Evolutionary conservation across 805 yeast species (phyloP).

Genomic region (Henningerozyma blattae): DNA sequence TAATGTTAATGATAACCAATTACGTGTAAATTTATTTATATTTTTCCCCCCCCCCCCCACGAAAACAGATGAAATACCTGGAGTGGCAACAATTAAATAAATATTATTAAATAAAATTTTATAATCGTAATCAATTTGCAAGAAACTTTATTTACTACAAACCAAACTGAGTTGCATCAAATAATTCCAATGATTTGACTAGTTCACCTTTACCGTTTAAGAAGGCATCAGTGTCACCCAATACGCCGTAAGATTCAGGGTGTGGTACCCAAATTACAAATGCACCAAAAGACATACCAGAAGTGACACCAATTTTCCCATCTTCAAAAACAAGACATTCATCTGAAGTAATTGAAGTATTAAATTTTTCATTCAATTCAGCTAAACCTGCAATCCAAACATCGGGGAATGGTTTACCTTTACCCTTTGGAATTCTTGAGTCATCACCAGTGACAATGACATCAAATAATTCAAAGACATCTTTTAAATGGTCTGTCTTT

Average conservation of each 20-base stretch:
- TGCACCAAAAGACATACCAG: conserved; percentile 77
- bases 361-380: conserved; percentile 47
- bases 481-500: conserved; percentile 59
- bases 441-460: conserved; percentile 87
- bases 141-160: too few relatives aligned
- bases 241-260: conserved; percentile 46
- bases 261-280: conserved; percentile 94
- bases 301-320: conserved; percentile 80
- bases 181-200: conserved; percentile 37
- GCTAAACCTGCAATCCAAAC: conserved; percentile 79
- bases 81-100: too few relatives aligned
- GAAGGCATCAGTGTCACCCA: conserved; percentile 39
- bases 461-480: conserved; percentile 55
- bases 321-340: conserved; percentile 92
- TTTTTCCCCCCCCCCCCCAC: too few relatives aligned
- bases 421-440: conserved; percentile 64
- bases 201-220: conserved; percentile 50
- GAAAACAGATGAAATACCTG: too few relatives aligned
- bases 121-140: too few relatives aligned
- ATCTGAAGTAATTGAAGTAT: conserved; percentile 41
- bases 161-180: conserved; percentile 39
- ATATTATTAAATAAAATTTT: too few relatives aligned
- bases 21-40: too few relatives aligned
- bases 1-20: too few relatives aligned
- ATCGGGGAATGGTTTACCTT: conserved; percentile 91